A percentile compares a stretch with the other conserved stretches of the same genome.
phyloP scores from a whole-genome alignment of 2,329 filamentous ascomycete species.

The Neonectria neomacrospora region DNA sequence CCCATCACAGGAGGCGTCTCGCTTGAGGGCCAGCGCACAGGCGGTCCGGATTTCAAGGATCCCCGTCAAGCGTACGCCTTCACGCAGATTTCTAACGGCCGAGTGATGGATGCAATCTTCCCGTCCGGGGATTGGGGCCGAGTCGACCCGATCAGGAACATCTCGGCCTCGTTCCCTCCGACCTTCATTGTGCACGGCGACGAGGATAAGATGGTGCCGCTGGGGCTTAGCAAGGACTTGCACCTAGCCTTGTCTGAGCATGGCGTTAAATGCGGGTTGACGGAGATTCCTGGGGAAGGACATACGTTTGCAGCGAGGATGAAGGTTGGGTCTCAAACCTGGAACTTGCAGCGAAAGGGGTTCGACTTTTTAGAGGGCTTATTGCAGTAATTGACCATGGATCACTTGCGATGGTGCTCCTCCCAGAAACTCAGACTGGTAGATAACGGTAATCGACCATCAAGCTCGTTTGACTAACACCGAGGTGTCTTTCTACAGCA shows the following conservation, averaged over 20 bases:
- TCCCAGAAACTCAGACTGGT: too few relatives aligned
- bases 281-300: constrained; percentile 53
- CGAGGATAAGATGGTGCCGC: constrained; percentile 53
- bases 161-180: constrained; percentile 47
- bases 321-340: constrained; percentile 50
- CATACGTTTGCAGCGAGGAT: constrained; percentile 57
- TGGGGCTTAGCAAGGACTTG: constrained; percentile 49
- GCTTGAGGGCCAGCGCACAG: constrained; percentile 52
- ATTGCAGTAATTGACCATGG: constrained; percentile 10
- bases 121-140: constrained; percentile 40
- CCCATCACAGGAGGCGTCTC: constrained; percentile 53
- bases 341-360: constrained; percentile 50
- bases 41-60: constrained; percentile 49
- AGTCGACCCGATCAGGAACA: constrained; percentile 50
- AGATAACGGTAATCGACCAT: too few relatives aligned
- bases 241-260: constrained; percentile 39
- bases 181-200: constrained; percentile 56
- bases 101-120: constrained; percentile 49
- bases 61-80: constrained; percentile 54
- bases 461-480: background rate
- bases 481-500: background rate
- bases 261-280: constrained; percentile 50
- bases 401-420: background rate
- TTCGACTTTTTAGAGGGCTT: constrained; percentile 55
- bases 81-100: constrained; percentile 54